These are phyloP conservation scores for Xylona heveae DNA, from an alignment of 495 filamentous ascomycete species.

Conservation along the genomic window DNA sequence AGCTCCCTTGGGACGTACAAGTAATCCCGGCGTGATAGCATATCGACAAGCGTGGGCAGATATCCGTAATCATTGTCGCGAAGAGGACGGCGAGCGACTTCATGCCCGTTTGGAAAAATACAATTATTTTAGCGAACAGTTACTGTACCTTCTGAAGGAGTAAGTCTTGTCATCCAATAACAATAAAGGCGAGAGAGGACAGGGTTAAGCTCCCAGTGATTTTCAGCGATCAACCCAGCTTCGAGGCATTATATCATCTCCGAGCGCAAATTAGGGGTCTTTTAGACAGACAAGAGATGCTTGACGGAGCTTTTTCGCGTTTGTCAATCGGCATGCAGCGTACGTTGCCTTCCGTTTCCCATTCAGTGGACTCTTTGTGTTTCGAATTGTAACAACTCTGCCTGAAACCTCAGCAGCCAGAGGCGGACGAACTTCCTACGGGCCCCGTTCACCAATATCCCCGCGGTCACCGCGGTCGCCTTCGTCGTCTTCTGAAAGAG, in stretches of 20 bases:
- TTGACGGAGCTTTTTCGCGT: too few species aligned
- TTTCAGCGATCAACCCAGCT: conserved; percentile 10
- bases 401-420: conserved; percentile 13
- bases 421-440: conserved; percentile 21
- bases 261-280: too few species aligned
- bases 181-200: conserved; percentile 7
- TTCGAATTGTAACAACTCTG: conserved; percentile 13
- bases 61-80: conserved; percentile 24
- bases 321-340: too few species aligned
- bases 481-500: too few species aligned
- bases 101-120: conserved; percentile 30
- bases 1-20: conserved; percentile 18
- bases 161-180: conserved; percentile 13
- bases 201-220: too few species aligned
- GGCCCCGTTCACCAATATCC: conserved; percentile 14
- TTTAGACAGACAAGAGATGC: too few species aligned
- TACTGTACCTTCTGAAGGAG: conserved; percentile 25
- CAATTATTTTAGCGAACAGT: conserved; percentile 24
- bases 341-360: too few species aligned
- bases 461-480: conserved; percentile 16
- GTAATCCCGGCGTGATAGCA: conserved; percentile 15
- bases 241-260: too few species aligned
- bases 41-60: conserved; percentile 31
- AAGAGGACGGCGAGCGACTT: conserved; percentile 27
- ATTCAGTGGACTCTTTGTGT: too few species aligned